phyloP scores from a whole-genome alignment of 805 yeast species.

The Jamesozyma piceae region DNA sequence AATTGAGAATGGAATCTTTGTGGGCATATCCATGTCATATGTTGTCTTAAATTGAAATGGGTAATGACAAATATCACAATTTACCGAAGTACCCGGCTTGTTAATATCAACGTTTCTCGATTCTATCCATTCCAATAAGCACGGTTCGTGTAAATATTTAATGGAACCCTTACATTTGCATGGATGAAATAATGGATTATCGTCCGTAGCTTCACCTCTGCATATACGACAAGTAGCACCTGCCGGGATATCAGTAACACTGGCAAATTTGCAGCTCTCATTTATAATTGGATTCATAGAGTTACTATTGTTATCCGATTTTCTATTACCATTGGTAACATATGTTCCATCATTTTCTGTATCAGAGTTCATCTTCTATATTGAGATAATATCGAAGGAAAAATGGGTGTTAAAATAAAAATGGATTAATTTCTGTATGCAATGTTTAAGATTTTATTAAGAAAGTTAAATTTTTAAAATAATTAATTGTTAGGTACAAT shows the following conservation, averaged over 20 bases:
- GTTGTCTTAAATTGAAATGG: constrained; percentile 60
- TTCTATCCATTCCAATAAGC: constrained; percentile 79
- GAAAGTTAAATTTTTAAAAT: no score
- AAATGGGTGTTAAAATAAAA: neutral
- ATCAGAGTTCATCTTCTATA: neutral
- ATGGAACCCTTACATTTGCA: constrained; percentile 93
- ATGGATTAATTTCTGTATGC: neutral
- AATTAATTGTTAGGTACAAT: no score
- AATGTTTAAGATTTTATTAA: no score
- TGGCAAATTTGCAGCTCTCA: neutral
- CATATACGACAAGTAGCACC: constrained; percentile 76
- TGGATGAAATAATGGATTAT: constrained; percentile 80
- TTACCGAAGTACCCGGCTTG: constrained; percentile 39
- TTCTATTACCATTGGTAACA: neutral
- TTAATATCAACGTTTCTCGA: constrained; percentile 27
- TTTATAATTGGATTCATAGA: neutral
- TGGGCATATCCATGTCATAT: constrained; percentile 59
- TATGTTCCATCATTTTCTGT: neutral
- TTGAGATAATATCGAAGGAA: neutral
- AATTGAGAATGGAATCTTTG: constrained; percentile 44
- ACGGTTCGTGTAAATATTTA: constrained; percentile 85
- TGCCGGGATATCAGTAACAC: constrained; percentile 5
- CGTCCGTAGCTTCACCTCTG: constrained; percentile 75
- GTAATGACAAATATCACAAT: constrained; percentile 84
- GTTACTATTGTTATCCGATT: neutral